phyloP scores from a whole-genome alignment of 805 yeast genomes.

The Metschnikowia shivogae region DNA sequence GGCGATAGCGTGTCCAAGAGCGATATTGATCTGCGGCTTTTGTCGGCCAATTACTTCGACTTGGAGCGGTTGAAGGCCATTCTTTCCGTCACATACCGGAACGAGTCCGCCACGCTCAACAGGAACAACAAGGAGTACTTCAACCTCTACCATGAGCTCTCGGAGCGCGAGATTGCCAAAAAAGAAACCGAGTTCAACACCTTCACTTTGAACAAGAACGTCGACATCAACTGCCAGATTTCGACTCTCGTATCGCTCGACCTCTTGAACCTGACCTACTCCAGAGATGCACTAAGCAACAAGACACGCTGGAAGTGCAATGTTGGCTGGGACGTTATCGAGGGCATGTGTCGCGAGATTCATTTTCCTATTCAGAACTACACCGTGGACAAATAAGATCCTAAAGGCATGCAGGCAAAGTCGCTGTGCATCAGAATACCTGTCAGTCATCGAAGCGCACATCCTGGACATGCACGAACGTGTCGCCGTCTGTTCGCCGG shows the following conservation, averaged over 20 bases:
- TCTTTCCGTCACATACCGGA: slow-evolving; percentile 61
- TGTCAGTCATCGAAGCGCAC: slow-evolving; percentile 19
- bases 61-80: slow-evolving; percentile 80
- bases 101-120: slow-evolving; percentile 29
- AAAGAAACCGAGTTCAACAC: slow-evolving; percentile 32
- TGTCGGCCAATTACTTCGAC: slow-evolving; percentile 72
- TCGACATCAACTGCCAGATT: slow-evolving; percentile 51
- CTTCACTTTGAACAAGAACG: slow-evolving; percentile 38
- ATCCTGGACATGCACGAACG: slow-evolving; percentile 23
- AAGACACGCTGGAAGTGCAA: slow-evolving; percentile 77
- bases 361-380: slow-evolving; percentile 64
- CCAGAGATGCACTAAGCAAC: slow-evolving; percentile 56
- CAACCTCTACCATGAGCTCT: slow-evolving; percentile 27
- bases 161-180: slow-evolving; percentile 30
- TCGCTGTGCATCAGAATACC: background rate
- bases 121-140: slow-evolving; percentile 20
- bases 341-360: slow-evolving; percentile 58
- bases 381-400: slow-evolving; percentile 33
- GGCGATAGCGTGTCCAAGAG: slow-evolving; percentile 26
- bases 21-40: slow-evolving; percentile 54
- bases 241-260: slow-evolving; percentile 58
- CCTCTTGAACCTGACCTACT: slow-evolving; percentile 40
- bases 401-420: background rate
- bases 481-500: slow-evolving; percentile 24
- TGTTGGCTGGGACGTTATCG: slow-evolving; percentile 62